Evolutionary conservation across 163 green algal species (phyloP), one percentile per base, ranked within the genome.

Genomic region (Prototheca wickerhamii): DNA sequence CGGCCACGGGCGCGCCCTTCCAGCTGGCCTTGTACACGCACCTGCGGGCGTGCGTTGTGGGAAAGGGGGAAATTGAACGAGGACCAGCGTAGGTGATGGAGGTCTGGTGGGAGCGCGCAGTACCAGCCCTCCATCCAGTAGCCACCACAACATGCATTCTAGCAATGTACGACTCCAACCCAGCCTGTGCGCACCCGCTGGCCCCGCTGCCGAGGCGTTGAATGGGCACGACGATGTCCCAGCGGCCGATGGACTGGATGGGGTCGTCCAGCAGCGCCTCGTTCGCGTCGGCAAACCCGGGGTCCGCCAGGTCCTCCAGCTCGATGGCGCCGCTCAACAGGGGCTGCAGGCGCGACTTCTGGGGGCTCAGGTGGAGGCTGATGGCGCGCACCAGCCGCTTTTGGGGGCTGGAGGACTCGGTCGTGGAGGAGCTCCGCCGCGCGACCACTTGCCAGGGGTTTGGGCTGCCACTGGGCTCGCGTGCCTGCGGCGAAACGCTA

Each of bases 1-100:
- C 76, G 2, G 76, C 76, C 29, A 82, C 75, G 32, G 59, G 62
- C 0, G 75, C 75, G 4, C 67, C 66, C 0, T 67, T 58, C 75
- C 75, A 82, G 23, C 58, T 69, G 58, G 44, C 69, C 31, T 64
- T 65, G 62, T 76, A 76, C 34, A 76, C 69, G 26, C 43, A 65
- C 3, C 66, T 72, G 66, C 51, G 40, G 21, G n/a, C n/a, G n/a
- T n/a, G n/a, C n/a, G n/a, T n/a, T n/a, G n/a, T n/a, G n/a, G n/a
- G n/a, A n/a, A n/a, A n/a, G n/a, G n/a, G n/a, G n/a, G n/a, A n/a
- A n/a, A n/a, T n/a, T n/a, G n/a, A n/a, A n/a, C n/a, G n/a, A n/a
- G n/a, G n/a, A n/a, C n/a, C n/a, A n/a, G n/a, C n/a, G n/a, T n/a
- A n/a, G n/a, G n/a, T n/a, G n/a, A n/a, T n/a, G n/a, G n/a, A n/a